Conservation (phyloP, 345 rosid species). For the Tarenaya hassleriana region DNA sequence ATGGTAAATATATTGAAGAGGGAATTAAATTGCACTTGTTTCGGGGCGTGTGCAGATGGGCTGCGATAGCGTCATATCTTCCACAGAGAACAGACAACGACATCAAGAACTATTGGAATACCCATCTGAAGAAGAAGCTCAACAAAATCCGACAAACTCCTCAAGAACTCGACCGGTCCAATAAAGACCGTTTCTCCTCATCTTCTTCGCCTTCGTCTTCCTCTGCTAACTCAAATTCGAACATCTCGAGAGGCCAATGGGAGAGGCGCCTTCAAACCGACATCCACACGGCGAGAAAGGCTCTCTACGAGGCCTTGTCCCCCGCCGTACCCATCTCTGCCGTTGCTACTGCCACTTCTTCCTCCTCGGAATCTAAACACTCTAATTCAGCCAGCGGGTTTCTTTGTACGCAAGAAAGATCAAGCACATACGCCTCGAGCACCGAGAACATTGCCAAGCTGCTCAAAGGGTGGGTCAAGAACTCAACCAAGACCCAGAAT, state of each 20-base stretch:
- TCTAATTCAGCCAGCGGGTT: constrained; percentile 21
- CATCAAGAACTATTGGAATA: constrained; percentile 82
- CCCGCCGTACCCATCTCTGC: constrained; percentile 33
- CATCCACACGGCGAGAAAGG: constrained; percentile 57
- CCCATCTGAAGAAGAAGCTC: constrained; percentile 74
- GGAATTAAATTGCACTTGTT: constrained; percentile 8
- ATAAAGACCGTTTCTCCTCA: constrained; percentile 17
- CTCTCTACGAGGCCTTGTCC: constrained; percentile 59
- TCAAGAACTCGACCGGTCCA: constrained; percentile 26
- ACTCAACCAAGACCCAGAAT: constrained; percentile 29
- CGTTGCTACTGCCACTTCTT: constrained; percentile 15
- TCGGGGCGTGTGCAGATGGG: constrained; percentile 59
- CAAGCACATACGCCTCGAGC: constrained; percentile 48
- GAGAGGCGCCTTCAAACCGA: constrained; percentile 73
- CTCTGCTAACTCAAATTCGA: constrained; percentile 26
- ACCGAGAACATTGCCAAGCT: constrained; percentile 63
- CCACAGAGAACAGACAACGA: constrained; percentile 85
- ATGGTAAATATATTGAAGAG: no score
- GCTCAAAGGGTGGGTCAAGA: constrained; percentile 62
- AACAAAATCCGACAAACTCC: constrained; percentile 32
- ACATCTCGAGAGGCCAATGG: constrained; percentile 67
- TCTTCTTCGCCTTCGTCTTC: constrained; percentile 30
- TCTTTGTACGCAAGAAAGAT: constrained; percentile 22
- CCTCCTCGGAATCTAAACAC: constrained; percentile 29
- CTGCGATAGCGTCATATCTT: constrained; percentile 84